phyloP scores from a whole-genome alignment of 2,329 filamentous ascomycete genomes.

The Paracorniculantispora psalliotae region DNA sequence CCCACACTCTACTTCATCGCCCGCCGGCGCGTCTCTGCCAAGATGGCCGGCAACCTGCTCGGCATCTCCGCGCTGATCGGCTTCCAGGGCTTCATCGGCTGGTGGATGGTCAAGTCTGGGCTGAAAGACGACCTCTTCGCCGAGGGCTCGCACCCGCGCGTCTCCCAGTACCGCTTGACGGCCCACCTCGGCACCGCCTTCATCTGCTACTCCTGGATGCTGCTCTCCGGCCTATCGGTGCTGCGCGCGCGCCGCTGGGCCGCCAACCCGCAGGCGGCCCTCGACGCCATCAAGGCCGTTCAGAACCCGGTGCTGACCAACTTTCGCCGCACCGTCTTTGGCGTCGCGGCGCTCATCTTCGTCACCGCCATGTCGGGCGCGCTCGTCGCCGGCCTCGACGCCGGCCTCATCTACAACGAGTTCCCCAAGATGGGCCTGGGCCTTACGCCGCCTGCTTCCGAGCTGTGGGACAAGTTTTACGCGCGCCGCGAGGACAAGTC shows the following conservation, averaged over 20 bases:
- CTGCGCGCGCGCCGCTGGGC: slow-evolving; percentile 72
- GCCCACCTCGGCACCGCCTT: slow-evolving; percentile 89
- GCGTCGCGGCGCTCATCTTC: slow-evolving; percentile 73
- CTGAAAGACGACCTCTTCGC: slow-evolving; percentile 94
- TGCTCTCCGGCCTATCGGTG: slow-evolving; percentile 80
- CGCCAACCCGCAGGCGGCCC: slow-evolving; percentile 58
- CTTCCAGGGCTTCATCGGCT: slow-evolving; percentile 91
- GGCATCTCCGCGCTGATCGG: slow-evolving; percentile 88
- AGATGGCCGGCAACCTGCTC: slow-evolving; percentile 70
- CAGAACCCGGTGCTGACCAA: slow-evolving; percentile 61
- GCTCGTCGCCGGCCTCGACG: slow-evolving; percentile 90
- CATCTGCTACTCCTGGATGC: slow-evolving; percentile 89
- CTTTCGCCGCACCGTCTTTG: slow-evolving; percentile 69
- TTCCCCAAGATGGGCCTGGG: slow-evolving; percentile 93
- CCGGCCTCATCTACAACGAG: slow-evolving; percentile 97
- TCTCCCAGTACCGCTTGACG: slow-evolving; percentile 89
- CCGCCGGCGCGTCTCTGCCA: slow-evolving; percentile 68
- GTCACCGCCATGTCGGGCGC: slow-evolving; percentile 88
- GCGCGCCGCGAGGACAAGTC: slow-evolving; percentile 69
- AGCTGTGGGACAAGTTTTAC: slow-evolving; percentile 85
- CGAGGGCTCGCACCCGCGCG: slow-evolving; percentile 82
- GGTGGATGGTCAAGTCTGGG: slow-evolving; percentile 99
- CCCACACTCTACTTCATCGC: slow-evolving; percentile 86
- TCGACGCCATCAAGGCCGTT: slow-evolving; percentile 57
- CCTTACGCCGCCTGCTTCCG: slow-evolving; percentile 71